phyloP scores from a whole-genome alignment of 2,329 filamentous ascomycete species.

The Paracorniculantispora psalliotae region DNA sequence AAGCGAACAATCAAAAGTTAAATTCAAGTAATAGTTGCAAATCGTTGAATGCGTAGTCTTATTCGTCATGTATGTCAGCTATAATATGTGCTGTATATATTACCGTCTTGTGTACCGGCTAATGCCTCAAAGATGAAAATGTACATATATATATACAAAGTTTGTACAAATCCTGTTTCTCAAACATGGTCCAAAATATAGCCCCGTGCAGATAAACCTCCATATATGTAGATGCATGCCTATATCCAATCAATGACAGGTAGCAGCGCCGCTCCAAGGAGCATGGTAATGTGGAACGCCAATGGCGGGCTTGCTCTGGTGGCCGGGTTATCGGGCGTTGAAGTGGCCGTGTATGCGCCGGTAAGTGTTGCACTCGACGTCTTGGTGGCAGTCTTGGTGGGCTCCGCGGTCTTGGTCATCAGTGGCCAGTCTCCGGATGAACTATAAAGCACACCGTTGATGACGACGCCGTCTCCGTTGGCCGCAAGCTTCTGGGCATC shows the following conservation, averaged over 20 bases:
- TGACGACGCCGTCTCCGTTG: conserved; percentile 47
- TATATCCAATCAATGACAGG: conserved; percentile 5
- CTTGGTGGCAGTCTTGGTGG: conserved; percentile 18
- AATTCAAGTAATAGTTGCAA: too few relatives aligned
- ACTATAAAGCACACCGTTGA: conserved; percentile 54
- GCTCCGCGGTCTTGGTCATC: conserved; percentile 21
- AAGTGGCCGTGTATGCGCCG: conserved; percentile 32
- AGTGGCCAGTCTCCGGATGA: conserved; percentile 38
- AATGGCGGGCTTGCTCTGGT: not conserved
- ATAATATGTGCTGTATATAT: not conserved
- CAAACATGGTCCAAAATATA: not conserved
- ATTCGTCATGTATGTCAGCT: not conserved
- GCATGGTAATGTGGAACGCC: not conserved
- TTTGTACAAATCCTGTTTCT: not conserved
- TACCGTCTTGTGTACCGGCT: conserved; percentile 4
- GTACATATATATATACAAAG: not conserved
- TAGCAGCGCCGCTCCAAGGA: not conserved
- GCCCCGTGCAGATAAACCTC: not conserved
- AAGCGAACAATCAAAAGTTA: not conserved
- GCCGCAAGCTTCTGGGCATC: conserved; percentile 45
- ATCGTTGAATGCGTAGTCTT: not conserved
- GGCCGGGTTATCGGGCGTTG: conserved; percentile 24
- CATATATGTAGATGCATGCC: not conserved
- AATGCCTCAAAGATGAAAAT: not conserved
- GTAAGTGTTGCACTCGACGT: conserved; percentile 24